Evolutionary conservation across 345 rosid species (phyloP), one percentile per base, ranked within the genome.

Genomic region (Stellera chamaejasme): DNA sequence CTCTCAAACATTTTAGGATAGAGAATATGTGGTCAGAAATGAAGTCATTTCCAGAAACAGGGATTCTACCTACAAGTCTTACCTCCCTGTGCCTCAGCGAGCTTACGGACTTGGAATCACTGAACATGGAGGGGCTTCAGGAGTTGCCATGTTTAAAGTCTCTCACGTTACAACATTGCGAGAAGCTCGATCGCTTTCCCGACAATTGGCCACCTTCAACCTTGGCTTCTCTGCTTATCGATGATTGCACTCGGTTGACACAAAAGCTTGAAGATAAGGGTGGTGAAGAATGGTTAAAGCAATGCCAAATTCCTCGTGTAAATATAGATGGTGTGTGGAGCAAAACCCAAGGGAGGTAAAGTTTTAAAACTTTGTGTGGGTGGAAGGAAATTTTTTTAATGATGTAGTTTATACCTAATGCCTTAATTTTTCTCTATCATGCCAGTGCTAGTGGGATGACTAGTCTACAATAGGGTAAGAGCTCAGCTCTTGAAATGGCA

Each of bases 11-110:
- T 13, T 36, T 68, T 13, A 48, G 57, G 49, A 53, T 68, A 10
- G 66, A 56, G 16, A 62, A 53, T 32, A 49, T 56, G 52, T 43
- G 58, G 43, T 11, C 10, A 7, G 49, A 27, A 27, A 19, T 59
- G 5, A 48, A 46, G 19, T 68, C 64, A 44, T 63, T 68, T 57
- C 63, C 67, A 8, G 51, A 58, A 15, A 45, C 54, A 15, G 44
- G 46, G 14, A 15, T 68, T 15, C 55, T 62, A 43, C 72, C 67
- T 8, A 36, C 13, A 12, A 52, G 16, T 43, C 65, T 66, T 6
- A 39, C 12, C 13, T 48, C 46, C 11, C 50, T 66, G 15, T 47
- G 55, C 13, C 48, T 66, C 39, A 43, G 60, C 25, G 27, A 56
- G 32, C 50, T 66, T 42, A 19, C 16, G 6, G 15, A 60, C 50